A percentile compares a stretch with the other conserved stretches of the same genome.
These are phyloP conservation scores for Rhodofomes roseus DNA, from an alignment of 1,284 basidiomycete genomes.

Conservation along the genomic window DNA sequence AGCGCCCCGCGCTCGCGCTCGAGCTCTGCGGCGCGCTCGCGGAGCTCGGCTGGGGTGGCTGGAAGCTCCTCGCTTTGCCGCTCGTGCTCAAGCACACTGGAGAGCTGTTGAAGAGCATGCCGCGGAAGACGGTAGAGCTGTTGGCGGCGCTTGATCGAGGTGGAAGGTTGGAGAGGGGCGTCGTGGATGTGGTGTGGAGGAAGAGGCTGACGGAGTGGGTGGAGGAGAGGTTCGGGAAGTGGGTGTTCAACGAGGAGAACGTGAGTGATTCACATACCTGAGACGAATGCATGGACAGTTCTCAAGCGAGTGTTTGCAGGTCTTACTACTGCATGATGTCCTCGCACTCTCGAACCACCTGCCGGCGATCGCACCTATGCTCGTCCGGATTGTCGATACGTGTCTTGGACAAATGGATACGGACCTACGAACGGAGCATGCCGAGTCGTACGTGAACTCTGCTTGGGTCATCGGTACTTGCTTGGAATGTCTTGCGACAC, in stretches of 20 bases:
- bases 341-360: constrained; percentile 49
- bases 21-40: constrained; percentile 55
- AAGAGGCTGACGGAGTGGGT: constrained; percentile 47
- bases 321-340: constrained; percentile 46
- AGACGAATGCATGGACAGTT: background rate
- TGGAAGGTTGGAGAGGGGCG: constrained; percentile 43
- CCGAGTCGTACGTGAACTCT: constrained; percentile 35
- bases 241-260: constrained; percentile 33
- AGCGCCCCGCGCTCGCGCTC: constrained; percentile 41
- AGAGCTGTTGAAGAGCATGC: constrained; percentile 40
- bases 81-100: constrained; percentile 48
- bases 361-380: constrained; percentile 37
- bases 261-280: constrained; percentile 16
- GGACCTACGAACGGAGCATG: constrained; percentile 32
- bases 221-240: constrained; percentile 28
- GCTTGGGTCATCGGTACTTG: constrained; percentile 51
- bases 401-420: constrained; percentile 31
- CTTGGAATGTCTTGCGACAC: constrained; percentile 44
- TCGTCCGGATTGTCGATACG: constrained; percentile 48
- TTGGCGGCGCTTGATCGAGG: constrained; percentile 44
- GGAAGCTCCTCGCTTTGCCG: constrained; percentile 63
- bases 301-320: constrained; percentile 24
- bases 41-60: constrained; percentile 68
- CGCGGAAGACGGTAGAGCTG: constrained; percentile 42
- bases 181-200: constrained; percentile 54